phyloP scores from a whole-genome alignment of 192 early-diverging fungal genomes.

The Jimgerdemannia lactiflua region DNA sequence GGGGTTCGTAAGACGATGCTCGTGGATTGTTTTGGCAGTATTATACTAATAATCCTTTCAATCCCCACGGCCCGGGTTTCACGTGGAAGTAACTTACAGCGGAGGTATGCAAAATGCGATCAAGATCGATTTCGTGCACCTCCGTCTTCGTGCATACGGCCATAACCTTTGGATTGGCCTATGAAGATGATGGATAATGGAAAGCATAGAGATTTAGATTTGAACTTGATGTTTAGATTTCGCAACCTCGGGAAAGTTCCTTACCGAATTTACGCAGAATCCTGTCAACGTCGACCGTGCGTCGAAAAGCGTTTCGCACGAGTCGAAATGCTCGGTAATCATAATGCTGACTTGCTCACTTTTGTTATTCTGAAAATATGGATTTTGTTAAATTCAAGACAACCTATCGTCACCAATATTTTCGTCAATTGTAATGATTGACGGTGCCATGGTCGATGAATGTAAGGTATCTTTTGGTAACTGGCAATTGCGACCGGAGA shows the following conservation, averaged over 20 bases:
- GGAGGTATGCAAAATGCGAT: slow-evolving; percentile 23
- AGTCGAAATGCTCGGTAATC: slow-evolving; percentile 2
- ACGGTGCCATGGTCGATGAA: too few species aligned
- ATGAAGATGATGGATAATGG: not conserved
- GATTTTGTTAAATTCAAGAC: not conserved
- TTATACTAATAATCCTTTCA: too few species aligned
- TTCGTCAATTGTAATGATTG: too few species aligned
- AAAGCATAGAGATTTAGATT: not conserved
- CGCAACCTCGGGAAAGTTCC: not conserved
- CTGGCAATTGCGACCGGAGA: not conserved
- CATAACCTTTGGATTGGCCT: slow-evolving; percentile 55
- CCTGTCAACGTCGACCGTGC: slow-evolving; percentile 39
- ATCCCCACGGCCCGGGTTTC: not conserved
- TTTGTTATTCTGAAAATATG: not conserved
- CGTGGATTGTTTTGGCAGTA: too few species aligned
- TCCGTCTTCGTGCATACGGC: slow-evolving; percentile 63
- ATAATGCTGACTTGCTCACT: not conserved
- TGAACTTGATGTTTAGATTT: slow-evolving; percentile 11
- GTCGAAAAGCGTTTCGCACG: slow-evolving; percentile 33
- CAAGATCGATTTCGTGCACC: slow-evolving; percentile 71
- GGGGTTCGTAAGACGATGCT: too few species aligned
- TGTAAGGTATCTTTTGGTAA: too few species aligned
- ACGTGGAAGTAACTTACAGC: not conserved
- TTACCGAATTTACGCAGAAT: slow-evolving; percentile 55
- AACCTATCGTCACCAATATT: too few species aligned